Conservation (phyloP, 768 basidiomycete species). For the Mycena amicta region DNA sequence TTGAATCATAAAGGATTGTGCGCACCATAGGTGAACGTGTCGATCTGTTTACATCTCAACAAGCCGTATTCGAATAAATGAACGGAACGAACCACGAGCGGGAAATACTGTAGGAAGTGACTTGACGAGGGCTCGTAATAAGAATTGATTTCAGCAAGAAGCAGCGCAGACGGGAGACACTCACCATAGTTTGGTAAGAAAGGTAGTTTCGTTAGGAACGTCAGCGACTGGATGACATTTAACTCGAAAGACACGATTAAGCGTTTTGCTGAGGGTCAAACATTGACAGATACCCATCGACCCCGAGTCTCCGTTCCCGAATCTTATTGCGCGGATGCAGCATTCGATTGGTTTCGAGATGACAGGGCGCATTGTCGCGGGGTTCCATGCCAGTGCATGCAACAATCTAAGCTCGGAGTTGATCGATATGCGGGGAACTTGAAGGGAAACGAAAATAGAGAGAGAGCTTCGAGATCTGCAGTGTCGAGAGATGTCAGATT, state of each 20-base stretch:
- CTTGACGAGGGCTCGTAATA: background rate
- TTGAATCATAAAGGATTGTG: background rate
- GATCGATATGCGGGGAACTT: background rate
- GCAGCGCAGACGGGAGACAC: background rate
- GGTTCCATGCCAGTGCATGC: background rate
- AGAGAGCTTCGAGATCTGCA: too few species aligned
- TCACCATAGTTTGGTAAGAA: background rate
- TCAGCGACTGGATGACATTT: too few species aligned
- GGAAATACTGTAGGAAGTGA: constrained; percentile 9
- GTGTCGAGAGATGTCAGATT: too few species aligned
- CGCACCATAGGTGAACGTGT: constrained; percentile 7
- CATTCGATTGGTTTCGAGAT: background rate
- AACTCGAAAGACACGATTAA: too few species aligned
- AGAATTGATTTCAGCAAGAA: background rate
- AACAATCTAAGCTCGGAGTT: background rate
- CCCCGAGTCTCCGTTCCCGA: too few species aligned
- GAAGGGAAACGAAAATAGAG: too few species aligned
- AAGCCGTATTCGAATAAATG: background rate
- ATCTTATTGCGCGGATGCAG: background rate
- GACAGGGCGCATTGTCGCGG: background rate
- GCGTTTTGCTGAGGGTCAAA: too few species aligned
- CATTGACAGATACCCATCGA: too few species aligned
- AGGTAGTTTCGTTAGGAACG: too few species aligned
- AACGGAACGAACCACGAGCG: constrained; percentile 5
- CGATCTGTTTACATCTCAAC: background rate